Evolutionary conservation across 73 alveolate species (phyloP), one percentile per base, ranked within the genome.

Genomic region (Paramecium primaurelia): DNA sequence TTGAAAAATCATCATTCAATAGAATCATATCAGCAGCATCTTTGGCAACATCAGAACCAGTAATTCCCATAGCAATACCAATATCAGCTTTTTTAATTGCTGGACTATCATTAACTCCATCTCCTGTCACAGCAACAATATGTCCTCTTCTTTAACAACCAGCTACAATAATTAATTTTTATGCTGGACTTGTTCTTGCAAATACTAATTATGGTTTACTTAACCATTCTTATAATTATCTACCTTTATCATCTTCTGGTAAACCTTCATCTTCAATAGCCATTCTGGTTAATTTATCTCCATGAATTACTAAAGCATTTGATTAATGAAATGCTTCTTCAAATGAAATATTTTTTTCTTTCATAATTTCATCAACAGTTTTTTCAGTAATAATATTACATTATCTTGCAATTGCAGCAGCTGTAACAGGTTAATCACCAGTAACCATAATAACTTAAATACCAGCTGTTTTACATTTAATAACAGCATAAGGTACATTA

Each of bases 101-200:
- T n/a, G 99, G 97, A 7, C 99, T 96, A 91, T 97, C 99, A 94
- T 98, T 97, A 9, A 97, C 99, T 18, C 99, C 99, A 86, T 97
- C 99, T 22, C 99, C 99, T 32, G 99, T 98, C 28, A 97, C 99
- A 25, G 99, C 99, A 16, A 97, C 99, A 25, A 98, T 93, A 86
- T 97, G 99, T 14, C 99, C 98, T 68, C 95, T 94, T 77, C 95
- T 96, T 93, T 97, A 97, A 86, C 99, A 96, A 37, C 98, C 99
- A 77, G 97, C 97, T 9, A 98, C 99, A 71, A 98, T 98, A 92
- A 96, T 91, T 45, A 96, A 95, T 93, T 98, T 98, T 90, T 98
- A 97, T 32, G 99, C 96, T 10, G 99, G 99, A 47, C 98, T 96
- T 58, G 99, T 98, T 93, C 99, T 95, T 8, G 99, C 99, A 92